Evolutionary conservation across 306 rosid species (phyloP), one percentile per base, ranked within the genome.

Genomic region (Vigna radiata): DNA sequence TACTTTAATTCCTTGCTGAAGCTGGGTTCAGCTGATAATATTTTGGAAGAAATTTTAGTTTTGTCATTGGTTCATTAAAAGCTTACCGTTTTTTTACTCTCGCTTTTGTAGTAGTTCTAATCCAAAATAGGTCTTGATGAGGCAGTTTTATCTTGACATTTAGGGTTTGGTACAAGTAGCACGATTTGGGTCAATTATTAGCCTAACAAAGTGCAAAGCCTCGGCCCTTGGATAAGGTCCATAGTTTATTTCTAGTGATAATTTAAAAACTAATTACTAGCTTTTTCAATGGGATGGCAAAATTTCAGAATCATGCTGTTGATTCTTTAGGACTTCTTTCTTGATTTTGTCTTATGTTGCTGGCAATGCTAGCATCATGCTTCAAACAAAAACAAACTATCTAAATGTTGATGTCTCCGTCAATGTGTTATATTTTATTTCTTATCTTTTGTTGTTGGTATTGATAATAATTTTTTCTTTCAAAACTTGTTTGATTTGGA

Each of bases 401-500:
- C 31, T 17, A 44, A 46, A 14, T 50, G 25, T 64, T 47, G 61
- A 69, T 48, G 33, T 37, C 17, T 49, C 9, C 39, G 31, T 70
- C 56, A 49, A 43, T 52, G 37, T 72, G 14, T 29, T 15, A 10
- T 44, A 44, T 17, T 59, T 29, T 65, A 5, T 49, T 48, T 27
- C 70, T 33, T 37, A 52, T 60, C 23, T 29, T 63, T 53, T 43
- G 11, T 43, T 52, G 15, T 72, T 54, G 33, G 50, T 53, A 27
- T 64, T 29, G 49, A 53, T 73, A 55, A 18, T 36, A 13, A 65
- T 12, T 65, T 6, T 53, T 72, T 48, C 29, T 63, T 63, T 54
- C 23, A 25, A 64, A n/a, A 63, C 43, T 48, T 73, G 50, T 55
- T 46, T 66, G 64, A 47, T 66, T 53, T 70, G 56, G 69, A 37